Base-by-base conservation (phyloP, 2,329 filamentous ascomycete genomes). In the Ophiosphaerella herpotricha region DNA sequence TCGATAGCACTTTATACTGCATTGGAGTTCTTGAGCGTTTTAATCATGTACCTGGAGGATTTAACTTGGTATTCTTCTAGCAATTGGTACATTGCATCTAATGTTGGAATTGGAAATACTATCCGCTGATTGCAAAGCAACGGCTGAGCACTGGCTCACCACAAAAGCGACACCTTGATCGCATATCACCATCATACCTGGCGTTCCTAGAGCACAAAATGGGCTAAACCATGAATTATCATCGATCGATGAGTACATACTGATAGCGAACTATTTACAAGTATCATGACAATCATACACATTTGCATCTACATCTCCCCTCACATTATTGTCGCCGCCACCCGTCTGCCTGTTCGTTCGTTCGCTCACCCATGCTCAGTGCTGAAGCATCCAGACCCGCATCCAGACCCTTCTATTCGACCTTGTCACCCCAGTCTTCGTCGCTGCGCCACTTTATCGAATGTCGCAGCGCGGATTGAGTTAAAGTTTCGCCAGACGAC, bases 1-100 rank as follows among this genome's bases (percentile, higher is more conserved):
- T 37, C 31, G 42, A 21, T 18, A 13, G 32, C 41, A 43, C 55
- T 39, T 55, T 46, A 40, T 38, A 43, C 23, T 59, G 52, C 54
- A 61, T 55, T 50, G 60, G 57, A 60, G 56, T 57, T 64, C 55
- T 35, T 60, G 52, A 58, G 55, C 58, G 58, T 59, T 58, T 57
- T 64, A 52, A 59, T 57, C 46, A 57, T 62, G 60, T 63, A 63
- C 46, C 49, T 48, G 48, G 49, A 24, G 48, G 44, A 50, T 43
- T 42, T 54, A 40, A 49, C 54, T 46, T 54, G 46, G 43, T 50
- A 54, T 48, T 55, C 41, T 40, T 29, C 26, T 38, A 13, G 36
- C 12, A 24, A 39, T n/a, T 21, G 32, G 32, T 18, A 35, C 41
- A 38, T 45, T 45, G 42, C 34, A 45, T 45, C 38, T 29, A 29